Conservation (phyloP, 2,329 filamentous ascomycete species). For the Fonsecaea erecta region DNA sequence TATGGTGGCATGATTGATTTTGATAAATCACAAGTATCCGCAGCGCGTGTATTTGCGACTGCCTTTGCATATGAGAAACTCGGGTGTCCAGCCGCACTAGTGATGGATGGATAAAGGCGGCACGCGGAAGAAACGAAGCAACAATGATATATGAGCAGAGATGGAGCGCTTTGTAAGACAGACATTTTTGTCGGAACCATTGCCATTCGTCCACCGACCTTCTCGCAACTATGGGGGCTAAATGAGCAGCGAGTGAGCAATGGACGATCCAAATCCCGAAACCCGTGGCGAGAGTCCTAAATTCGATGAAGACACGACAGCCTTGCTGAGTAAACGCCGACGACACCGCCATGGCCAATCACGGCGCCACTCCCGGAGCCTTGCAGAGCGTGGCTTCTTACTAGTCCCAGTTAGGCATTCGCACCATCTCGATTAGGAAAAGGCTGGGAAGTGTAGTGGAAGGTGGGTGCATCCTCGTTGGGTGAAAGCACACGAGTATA, state of each 20-base stretch:
- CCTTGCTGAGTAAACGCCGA: background rate
- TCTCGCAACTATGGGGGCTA: background rate
- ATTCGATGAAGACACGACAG: background rate
- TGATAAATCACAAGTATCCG: background rate
- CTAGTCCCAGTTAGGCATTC: constrained; percentile 6
- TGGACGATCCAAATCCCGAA: background rate
- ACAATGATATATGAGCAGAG: background rate
- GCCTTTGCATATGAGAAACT: background rate
- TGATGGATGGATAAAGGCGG: background rate
- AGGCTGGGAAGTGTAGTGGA: background rate
- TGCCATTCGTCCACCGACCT: background rate
- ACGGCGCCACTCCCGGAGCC: background rate
- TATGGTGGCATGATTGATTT: background rate
- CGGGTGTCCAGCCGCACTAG: background rate
- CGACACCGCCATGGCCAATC: background rate
- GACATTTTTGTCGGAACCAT: background rate
- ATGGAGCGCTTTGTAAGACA: background rate
- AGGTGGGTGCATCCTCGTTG: background rate
- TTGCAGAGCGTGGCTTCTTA: background rate
- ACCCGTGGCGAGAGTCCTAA: background rate
- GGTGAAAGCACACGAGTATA: background rate
- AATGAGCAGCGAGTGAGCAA: background rate
- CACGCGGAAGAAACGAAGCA: background rate
- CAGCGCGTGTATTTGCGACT: background rate
- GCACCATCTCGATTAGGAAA: constrained; percentile 6